Conservation (phyloP, 306 rosid species). For the Aeschynomene evenia region DNA sequence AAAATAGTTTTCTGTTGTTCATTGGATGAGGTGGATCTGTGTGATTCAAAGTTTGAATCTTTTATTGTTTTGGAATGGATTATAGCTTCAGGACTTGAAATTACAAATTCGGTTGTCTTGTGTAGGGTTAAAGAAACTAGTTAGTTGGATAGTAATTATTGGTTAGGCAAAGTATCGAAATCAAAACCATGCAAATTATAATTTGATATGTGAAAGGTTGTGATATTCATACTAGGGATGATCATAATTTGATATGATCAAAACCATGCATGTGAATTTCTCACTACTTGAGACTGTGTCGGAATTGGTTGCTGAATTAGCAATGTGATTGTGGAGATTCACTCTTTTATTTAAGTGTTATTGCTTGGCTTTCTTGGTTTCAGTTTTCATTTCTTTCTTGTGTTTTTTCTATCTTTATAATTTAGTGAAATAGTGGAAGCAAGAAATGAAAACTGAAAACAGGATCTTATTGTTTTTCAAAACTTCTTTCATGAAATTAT, state of each 20-base stretch:
- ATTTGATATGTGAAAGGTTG: background rate
- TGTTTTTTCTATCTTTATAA: too few relatives aligned
- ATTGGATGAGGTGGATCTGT: slow-evolving; percentile 40
- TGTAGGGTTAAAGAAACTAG: background rate
- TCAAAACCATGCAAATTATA: background rate
- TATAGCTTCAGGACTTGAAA: background rate
- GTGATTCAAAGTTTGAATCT: background rate
- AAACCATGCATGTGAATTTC: background rate
- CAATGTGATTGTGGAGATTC: slow-evolving; percentile 8
- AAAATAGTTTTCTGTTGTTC: background rate
- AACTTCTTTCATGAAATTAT: too few relatives aligned
- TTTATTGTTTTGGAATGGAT: slow-evolving; percentile 7
- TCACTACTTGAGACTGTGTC: background rate
- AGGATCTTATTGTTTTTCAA: too few relatives aligned
- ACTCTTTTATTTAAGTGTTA: background rate
- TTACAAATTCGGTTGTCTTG: background rate
- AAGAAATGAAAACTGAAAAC: too few relatives aligned
- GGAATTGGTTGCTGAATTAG: slow-evolving; percentile 10
- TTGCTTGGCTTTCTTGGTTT: background rate
- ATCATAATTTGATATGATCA: background rate
- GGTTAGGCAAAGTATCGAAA: background rate
- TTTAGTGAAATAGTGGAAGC: too few relatives aligned
- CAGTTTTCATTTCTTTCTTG: too few relatives aligned
- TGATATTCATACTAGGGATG: too few relatives aligned
- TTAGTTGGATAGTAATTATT: too few relatives aligned